Evolutionary conservation across 1,284 basidiomycete genomes (phyloP).

Genomic region (Sporisorium exsertum): DNA sequence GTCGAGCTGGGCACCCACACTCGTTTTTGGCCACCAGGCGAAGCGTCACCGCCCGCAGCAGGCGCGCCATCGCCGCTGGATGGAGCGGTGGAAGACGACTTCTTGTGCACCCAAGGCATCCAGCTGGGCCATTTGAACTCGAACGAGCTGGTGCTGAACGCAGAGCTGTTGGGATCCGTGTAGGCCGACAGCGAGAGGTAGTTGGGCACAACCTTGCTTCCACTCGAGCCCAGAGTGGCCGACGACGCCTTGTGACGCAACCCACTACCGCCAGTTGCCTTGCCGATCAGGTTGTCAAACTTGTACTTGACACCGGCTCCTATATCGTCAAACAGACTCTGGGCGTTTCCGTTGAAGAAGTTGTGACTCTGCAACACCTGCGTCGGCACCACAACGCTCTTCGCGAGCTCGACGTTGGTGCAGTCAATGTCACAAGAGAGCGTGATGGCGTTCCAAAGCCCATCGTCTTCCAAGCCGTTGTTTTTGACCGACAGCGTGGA

Average conservation of each 20-base stretch:
- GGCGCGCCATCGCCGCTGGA: background rate
- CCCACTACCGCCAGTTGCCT: background rate
- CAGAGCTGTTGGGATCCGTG: slow-evolving; percentile 34
- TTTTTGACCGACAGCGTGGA: slow-evolving; percentile 24
- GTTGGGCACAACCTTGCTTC: slow-evolving; percentile 24
- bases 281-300: slow-evolving; percentile 40
- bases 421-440: slow-evolving; percentile 52
- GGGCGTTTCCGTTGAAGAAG: slow-evolving; percentile 55
- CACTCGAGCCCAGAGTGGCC: background rate
- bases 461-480: slow-evolving; percentile 50
- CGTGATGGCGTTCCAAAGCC: slow-evolving; percentile 58
- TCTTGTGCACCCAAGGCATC: slow-evolving; percentile 54
- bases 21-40: slow-evolving; percentile 46
- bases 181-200: slow-evolving; percentile 42
- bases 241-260: slow-evolving; percentile 23
- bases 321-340: slow-evolving; percentile 47
- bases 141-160: slow-evolving; percentile 23
- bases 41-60: background rate
- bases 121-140: slow-evolving; percentile 58
- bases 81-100: slow-evolving; percentile 6
- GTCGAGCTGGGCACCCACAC: slow-evolving; percentile 59
- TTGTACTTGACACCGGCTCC: slow-evolving; percentile 56
- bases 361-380: slow-evolving; percentile 48
- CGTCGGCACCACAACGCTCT: slow-evolving; percentile 54
- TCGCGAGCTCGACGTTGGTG: slow-evolving; percentile 40